Base-by-base conservation (phyloP, 441 rosid species). In the Gossypium davidsonii region DNA sequence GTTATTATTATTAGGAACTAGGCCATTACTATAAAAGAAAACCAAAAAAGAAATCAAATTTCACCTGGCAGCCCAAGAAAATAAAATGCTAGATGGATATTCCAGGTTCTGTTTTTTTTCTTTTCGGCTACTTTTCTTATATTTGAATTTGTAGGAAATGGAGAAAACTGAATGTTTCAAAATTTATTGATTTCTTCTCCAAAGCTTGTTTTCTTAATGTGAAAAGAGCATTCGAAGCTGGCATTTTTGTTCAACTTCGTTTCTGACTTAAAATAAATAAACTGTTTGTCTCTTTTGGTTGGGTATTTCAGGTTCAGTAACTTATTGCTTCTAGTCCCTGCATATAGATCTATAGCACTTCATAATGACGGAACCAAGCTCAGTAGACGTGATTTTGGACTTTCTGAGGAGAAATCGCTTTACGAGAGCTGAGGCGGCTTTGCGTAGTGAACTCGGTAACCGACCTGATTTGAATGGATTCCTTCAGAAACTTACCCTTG, bases 341-440 rank as follows among this genome's bases (percentile, higher is more conserved):
- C 59, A 67, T 74, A 70, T 76, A 49, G 55, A 62, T 75, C 46
- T 64, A 20, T 74, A 39, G 77, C 66, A 52, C 79, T 77, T 75
- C 70, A 81, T 31, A 58, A 92, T 94, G 98, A 91, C 82, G 63
- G 94, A 90, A 72, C 56, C 83, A 44, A 71, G 87, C 77, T 85
- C 94, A 3, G 83, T 92, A 52, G 94, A 92, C 44, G 85, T 83
- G 74, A 90, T 94, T 81, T 80, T 94, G 71, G 94, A 91, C 18
- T 94, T 89, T 82, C 75, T 94, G 80, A 78, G 85, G 83, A 88
- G 73, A 75, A 89, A 94, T 83, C 87, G 71, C 52, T 91, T 92
- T 75, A 84, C 87, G 0, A 84, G 92, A 85, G 98, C 98, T 59
- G 98, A 94, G 90, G 93, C 92, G 68, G 98, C 98, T 61, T 79